Percentiles rank a stretch among this genome's conserved stretches.
These are phyloP conservation scores for Paraconiothyrium sp. DNA, from an alignment of 2,329 filamentous ascomycete genomes.

Conservation along the genomic window DNA sequence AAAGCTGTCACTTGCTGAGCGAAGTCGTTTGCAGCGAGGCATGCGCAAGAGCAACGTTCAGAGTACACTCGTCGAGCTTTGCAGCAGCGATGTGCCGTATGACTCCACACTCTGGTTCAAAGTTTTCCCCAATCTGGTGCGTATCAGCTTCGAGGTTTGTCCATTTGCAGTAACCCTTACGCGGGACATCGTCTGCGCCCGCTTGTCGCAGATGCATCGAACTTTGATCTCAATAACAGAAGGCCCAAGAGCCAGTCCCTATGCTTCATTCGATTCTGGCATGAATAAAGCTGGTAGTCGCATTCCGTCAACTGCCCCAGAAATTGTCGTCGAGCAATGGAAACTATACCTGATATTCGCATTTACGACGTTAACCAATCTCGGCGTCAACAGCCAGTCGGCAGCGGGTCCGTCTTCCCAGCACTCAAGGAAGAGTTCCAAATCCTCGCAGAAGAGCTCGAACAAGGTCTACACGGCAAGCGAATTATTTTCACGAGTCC, in stretches of 20 bases:
- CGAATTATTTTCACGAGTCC: constrained; percentile 89
- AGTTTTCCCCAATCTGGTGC: constrained; percentile 93
- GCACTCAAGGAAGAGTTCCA: constrained; percentile 84
- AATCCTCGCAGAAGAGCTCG: constrained; percentile 70
- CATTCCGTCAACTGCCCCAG: constrained; percentile 74
- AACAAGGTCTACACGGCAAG: constrained; percentile 88
- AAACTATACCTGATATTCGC: constrained; percentile 97
- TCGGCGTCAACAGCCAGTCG: constrained; percentile 68
- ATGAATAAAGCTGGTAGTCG: constrained; percentile 67
- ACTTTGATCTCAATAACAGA: constrained; percentile 83
- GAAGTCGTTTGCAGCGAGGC: constrained; percentile 89
- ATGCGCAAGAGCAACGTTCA: constrained; percentile 84
- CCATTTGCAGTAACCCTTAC: constrained; percentile 91
- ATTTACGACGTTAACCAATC: constrained; percentile 90
- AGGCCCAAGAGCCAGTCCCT: constrained; percentile 57
- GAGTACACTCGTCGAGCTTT: constrained; percentile 90
- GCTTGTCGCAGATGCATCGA: constrained; percentile 92
- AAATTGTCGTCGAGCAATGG: constrained; percentile 95
- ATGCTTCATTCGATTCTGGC: constrained; percentile 70
- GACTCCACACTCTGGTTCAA: constrained; percentile 98
- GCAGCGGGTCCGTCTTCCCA: constrained; percentile 69
- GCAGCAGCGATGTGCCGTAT: constrained; percentile 93
- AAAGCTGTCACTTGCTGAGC: constrained; percentile 87
- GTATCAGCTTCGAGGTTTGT: constrained; percentile 89
- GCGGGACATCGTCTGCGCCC: constrained; percentile 89